Percentiles rank a stretch among this genome's conserved stretches.
Conservation (phyloP, 1,139 yeast genomes). For the Candida glucosophila region DNA sequence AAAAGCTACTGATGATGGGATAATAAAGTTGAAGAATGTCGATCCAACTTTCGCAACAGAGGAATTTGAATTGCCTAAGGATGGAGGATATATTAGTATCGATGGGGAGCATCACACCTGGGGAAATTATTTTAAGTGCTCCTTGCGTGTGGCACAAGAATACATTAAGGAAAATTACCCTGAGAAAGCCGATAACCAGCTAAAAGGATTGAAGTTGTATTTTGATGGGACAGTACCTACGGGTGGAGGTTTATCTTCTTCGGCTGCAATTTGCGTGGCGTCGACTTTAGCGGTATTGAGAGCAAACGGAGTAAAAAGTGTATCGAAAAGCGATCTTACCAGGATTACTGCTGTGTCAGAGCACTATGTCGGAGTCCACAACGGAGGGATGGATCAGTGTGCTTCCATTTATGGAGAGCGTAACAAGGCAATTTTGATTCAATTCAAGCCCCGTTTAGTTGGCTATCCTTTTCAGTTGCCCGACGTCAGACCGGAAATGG, state of each 20-base stretch:
- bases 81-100: constrained; percentile 36
- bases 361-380: constrained; percentile 66
- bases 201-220: constrained; percentile 44
- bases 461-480: constrained; percentile 57
- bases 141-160: constrained; percentile 52
- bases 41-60: constrained; percentile 21
- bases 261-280: constrained; percentile 68
- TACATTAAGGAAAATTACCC: constrained; percentile 30
- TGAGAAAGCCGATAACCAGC: constrained; percentile 11
- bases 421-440: constrained; percentile 51
- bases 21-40: constrained; percentile 35
- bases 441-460: constrained; percentile 50
- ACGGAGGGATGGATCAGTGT: constrained; percentile 76
- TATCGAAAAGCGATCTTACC: constrained; percentile 48
- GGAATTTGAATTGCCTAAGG: constrained; percentile 27
- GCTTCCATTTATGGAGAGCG: constrained; percentile 64
- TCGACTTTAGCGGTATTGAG: constrained; percentile 51
- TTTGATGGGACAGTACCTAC: constrained; percentile 66
- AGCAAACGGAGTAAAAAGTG: constrained; percentile 38
- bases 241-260: constrained; percentile 65
- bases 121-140: constrained; percentile 66
- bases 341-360: constrained; percentile 60
- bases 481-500: constrained; percentile 32
- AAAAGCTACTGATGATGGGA: constrained; percentile 15
- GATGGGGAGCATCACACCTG: constrained; percentile 46